Percentiles rank a stretch among this genome's conserved stretches.
Conservation (phyloP, 352 stramenopile species). For the Globisporangium recalcitrans region DNA sequence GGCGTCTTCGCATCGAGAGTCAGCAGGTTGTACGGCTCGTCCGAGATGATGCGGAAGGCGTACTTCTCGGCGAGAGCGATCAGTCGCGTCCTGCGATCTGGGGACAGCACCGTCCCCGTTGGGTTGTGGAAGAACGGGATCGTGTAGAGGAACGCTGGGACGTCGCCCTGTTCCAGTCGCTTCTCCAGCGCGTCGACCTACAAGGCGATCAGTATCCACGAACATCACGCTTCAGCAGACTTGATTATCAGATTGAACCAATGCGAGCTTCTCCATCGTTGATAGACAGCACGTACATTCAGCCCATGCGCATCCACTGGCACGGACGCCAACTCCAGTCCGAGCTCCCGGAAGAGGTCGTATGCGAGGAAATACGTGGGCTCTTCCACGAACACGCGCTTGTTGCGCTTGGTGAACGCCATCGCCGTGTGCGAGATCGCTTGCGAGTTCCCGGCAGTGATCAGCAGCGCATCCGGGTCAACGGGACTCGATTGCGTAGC, state of each 20-base stretch:
- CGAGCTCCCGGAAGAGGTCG: constrained; percentile 89
- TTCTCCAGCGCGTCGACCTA: constrained; percentile 70
- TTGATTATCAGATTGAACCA: too few relatives aligned
- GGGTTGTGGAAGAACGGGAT: constrained; percentile 94
- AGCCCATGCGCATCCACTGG: constrained; percentile 69
- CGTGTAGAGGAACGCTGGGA: constrained; percentile 90
- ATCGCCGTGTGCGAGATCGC: constrained; percentile 86
- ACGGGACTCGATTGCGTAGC: constrained; percentile 26
- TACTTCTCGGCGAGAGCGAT: constrained; percentile 76
- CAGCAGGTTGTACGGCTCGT: constrained; percentile 94
- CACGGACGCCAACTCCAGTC: constrained; percentile 70
- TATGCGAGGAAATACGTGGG: constrained; percentile 92
- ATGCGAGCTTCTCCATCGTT: not conserved
- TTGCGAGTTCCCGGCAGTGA: constrained; percentile 90
- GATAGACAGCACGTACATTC: constrained; percentile 37
- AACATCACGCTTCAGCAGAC: too few relatives aligned
- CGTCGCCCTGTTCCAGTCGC: constrained; percentile 42
- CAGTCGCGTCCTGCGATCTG: constrained; percentile 64
- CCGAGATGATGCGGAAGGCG: constrained; percentile 83
- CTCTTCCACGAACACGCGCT: constrained; percentile 88
- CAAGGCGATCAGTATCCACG: not conserved
- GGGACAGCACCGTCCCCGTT: constrained; percentile 73
- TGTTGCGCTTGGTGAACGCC: constrained; percentile 61
- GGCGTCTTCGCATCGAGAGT: constrained; percentile 41
- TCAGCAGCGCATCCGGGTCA: constrained; percentile 60